These are phyloP conservation scores for Ceraceosorus bombacis DNA, from an alignment of 1,284 basidiomycete genomes.

Conservation along the genomic window DNA sequence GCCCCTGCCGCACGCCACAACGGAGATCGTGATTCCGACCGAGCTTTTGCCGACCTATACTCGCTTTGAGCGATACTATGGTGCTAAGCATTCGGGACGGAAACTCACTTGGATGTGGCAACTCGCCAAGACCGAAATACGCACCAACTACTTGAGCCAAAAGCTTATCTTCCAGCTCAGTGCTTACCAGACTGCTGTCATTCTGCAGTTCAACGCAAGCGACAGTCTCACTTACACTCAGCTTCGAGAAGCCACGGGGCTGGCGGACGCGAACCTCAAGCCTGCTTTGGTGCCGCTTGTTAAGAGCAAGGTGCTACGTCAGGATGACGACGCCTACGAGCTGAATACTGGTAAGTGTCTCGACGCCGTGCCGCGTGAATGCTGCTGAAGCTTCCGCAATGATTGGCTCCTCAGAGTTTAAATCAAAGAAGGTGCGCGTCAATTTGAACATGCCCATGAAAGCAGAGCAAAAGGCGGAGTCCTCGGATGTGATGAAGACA, in stretches of 20 bases:
- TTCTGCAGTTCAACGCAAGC: constrained; percentile 82
- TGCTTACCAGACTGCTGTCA: constrained; percentile 88
- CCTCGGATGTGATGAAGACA: constrained; percentile 80
- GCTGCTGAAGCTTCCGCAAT: not conserved
- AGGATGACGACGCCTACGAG: constrained; percentile 76
- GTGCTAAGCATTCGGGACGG: constrained; percentile 85
- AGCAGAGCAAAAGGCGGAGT: constrained; percentile 86
- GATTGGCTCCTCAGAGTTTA: constrained; percentile 56
- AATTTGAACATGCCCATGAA: constrained; percentile 90
- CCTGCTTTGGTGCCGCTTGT: constrained; percentile 75
- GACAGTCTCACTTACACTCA: constrained; percentile 77
- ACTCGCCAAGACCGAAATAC: constrained; percentile 88
- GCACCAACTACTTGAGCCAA: constrained; percentile 82
- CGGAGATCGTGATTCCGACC: constrained; percentile 80
- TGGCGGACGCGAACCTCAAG: constrained; percentile 73
- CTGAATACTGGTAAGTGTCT: constrained; percentile 68
- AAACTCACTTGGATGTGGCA: constrained; percentile 98
- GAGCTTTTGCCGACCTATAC: constrained; percentile 82
- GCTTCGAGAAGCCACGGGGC: constrained; percentile 70
- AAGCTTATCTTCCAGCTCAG: constrained; percentile 95
- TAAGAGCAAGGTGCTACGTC: constrained; percentile 81
- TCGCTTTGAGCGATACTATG: constrained; percentile 87
- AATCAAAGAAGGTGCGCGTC: constrained; percentile 78
- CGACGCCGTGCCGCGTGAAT: constrained; percentile 2
- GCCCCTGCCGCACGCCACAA: constrained; percentile 75